A percentile compares a stretch with the other conserved stretches of the same genome.
phyloP scores from a whole-genome alignment of 2,329 filamentous ascomycete species.

The Plenodomus biglobosus region DNA sequence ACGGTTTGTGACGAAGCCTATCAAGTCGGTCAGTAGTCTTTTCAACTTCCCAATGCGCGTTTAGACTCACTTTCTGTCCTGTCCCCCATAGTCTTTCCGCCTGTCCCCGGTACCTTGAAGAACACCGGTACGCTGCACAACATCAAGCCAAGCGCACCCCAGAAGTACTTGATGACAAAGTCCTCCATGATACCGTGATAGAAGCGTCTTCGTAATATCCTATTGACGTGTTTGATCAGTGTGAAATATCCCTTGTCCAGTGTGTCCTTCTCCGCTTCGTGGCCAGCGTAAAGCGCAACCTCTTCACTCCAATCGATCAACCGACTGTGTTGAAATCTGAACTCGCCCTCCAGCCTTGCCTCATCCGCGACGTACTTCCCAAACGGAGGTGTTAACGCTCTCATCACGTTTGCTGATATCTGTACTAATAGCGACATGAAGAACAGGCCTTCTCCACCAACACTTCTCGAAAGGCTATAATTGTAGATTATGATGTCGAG shows the following conservation, averaged over 20 bases:
- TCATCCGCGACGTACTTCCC: constrained; percentile 98
- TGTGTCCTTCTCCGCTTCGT: constrained; percentile 92
- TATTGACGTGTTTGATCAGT: constrained; percentile 97
- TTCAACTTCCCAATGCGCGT: not conserved
- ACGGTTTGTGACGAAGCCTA: constrained; percentile 88
- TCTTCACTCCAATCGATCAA: constrained; percentile 97
- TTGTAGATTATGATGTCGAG: constrained; percentile 98
- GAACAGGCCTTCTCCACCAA: constrained; percentile 94
- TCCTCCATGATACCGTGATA: constrained; percentile 99
- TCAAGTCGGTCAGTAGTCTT: constrained; percentile 5
- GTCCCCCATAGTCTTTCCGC: constrained; percentile 64
- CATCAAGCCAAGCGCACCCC: constrained; percentile 88
- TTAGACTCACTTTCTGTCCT: constrained; percentile 58
- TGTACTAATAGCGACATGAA: constrained; percentile 95
- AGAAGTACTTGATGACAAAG: constrained; percentile 99
- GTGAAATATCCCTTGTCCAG: constrained; percentile 99
- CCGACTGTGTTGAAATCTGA: constrained; percentile 90
- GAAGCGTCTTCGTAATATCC: constrained; percentile 84
- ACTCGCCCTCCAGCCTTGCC: constrained; percentile 90
- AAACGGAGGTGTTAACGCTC: constrained; percentile 90
- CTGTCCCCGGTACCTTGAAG: constrained; percentile 76
- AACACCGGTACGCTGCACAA: constrained; percentile 96
- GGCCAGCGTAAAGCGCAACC: constrained; percentile 86
- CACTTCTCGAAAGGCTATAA: constrained; percentile 86
- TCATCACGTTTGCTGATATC: constrained; percentile 88